These are phyloP conservation scores for Postia placenta DNA, from an alignment of 768 basidiomycete species.

Conservation along the genomic window DNA sequence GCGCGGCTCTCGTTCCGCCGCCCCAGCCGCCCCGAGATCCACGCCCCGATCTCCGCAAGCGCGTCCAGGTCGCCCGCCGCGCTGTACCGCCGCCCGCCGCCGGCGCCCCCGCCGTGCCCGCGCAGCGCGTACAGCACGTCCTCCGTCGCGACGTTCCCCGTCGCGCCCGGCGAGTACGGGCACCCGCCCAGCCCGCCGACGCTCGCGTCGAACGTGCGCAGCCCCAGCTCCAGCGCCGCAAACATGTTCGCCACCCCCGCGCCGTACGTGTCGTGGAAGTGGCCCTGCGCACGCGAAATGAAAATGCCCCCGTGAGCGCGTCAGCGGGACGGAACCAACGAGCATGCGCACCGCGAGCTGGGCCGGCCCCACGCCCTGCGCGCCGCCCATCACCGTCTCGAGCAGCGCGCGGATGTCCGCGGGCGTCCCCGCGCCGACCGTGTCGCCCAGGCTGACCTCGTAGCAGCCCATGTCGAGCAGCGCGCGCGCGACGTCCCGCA, in stretches of 20 bases:
- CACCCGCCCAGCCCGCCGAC: slow-evolving; percentile 93
- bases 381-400: slow-evolving; percentile 55
- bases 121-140: slow-evolving; percentile 82
- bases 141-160: slow-evolving; percentile 93
- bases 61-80: slow-evolving; percentile 59
- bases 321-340: not conserved
- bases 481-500: slow-evolving; percentile 64
- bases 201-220: slow-evolving; percentile 77
- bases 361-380: slow-evolving; percentile 50
- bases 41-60: slow-evolving; percentile 72
- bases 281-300: slow-evolving; percentile 13
- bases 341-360: slow-evolving; percentile 58
- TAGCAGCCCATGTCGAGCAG: slow-evolving; percentile 90
- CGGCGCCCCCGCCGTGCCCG: slow-evolving; percentile 49
- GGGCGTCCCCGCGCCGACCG: slow-evolving; percentile 82
- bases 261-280: slow-evolving; percentile 92
- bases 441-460: slow-evolving; percentile 89
- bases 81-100: too few species aligned
- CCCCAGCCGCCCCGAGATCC: slow-evolving; percentile 69
- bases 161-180: slow-evolving; percentile 93
- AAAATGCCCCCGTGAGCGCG: not conserved
- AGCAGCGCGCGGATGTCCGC: slow-evolving; percentile 60
- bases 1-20: slow-evolving; percentile 71
- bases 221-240: slow-evolving; percentile 62
- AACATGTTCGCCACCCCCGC: slow-evolving; percentile 76